These are phyloP conservation scores for Phytophthora sp. DNA, from an alignment of 352 stramenopile genomes.

Conservation along the genomic window DNA sequence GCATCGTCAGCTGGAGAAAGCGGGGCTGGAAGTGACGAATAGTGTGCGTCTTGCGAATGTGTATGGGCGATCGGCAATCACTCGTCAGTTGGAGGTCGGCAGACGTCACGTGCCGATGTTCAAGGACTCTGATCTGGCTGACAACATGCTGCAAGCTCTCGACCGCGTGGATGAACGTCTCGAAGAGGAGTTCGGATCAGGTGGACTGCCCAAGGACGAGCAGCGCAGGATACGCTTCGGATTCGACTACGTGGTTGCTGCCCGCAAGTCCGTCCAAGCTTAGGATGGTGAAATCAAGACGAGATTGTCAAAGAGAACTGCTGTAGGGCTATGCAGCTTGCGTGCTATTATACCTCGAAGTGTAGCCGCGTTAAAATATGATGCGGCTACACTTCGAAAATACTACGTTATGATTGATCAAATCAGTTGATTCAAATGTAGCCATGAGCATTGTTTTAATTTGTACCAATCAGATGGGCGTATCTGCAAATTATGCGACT, in stretches of 20 bases:
- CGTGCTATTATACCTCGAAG: too few species aligned
- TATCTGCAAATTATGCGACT: conserved; percentile 6
- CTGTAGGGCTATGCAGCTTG: too few species aligned
- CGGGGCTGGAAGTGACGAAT: conserved; percentile 57
- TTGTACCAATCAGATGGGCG: conserved; percentile 26
- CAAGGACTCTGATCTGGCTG: conserved; percentile 47
- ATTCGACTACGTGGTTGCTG: conserved; percentile 92
- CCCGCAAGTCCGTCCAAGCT: conserved; percentile 29
- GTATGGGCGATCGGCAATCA: conserved; percentile 85
- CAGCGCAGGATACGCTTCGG: conserved; percentile 66
- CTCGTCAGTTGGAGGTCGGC: conserved; percentile 90
- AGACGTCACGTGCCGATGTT: conserved; percentile 86
- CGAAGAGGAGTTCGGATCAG: conserved; percentile 30
- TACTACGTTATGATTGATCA: too few species aligned
- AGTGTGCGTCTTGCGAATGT: conserved; percentile 84
- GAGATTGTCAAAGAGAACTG: too few species aligned
- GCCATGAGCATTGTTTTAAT: conserved; percentile 6
- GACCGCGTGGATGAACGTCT: conserved; percentile 62
- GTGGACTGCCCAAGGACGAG: conserved; percentile 37
- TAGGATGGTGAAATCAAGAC: neutral
- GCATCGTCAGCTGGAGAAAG: conserved; percentile 68
- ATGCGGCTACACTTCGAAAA: too few species aligned
- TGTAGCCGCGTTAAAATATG: too few species aligned
- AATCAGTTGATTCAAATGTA: conserved; percentile 1
- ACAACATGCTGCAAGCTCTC: conserved; percentile 50